phyloP scores from a whole-genome alignment of 352 stramenopile species.

The Phytophthora multivora region DNA sequence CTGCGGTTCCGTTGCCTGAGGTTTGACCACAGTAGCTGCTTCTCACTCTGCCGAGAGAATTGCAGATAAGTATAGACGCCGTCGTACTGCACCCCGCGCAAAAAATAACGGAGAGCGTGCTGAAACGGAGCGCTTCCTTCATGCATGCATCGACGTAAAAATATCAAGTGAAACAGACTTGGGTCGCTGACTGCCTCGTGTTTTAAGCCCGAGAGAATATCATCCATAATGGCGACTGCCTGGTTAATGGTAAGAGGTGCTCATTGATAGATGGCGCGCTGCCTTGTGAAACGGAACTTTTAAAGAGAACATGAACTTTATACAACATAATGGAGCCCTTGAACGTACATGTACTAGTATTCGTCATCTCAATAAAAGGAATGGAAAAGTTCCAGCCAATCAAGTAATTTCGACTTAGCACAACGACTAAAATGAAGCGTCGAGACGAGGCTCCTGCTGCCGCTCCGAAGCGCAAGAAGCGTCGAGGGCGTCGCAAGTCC shows the following conservation, averaged over 20 bases:
- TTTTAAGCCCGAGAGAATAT: background rate
- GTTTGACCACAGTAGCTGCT: constrained; percentile 11
- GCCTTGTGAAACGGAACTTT: too few species aligned
- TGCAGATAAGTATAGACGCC: constrained; percentile 32
- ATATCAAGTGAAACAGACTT: constrained; percentile 28
- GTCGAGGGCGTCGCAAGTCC: constrained; percentile 47
- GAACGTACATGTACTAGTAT: too few species aligned
- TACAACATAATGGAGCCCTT: too few species aligned
- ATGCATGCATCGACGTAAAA: constrained; percentile 14
- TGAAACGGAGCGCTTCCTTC: constrained; percentile 24
- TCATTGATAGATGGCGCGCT: background rate
- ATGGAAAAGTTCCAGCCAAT: constrained; percentile 19
- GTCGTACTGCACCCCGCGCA: background rate
- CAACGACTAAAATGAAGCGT: constrained; percentile 21
- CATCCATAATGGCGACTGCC: background rate
- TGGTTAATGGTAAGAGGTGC: background rate
- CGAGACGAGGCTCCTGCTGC: background rate
- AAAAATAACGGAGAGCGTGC: constrained; percentile 35
- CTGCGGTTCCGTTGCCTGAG: background rate
- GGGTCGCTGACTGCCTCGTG: background rate
- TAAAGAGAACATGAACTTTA: too few species aligned
- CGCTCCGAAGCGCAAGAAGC: constrained; percentile 31
- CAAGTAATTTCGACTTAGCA: constrained; percentile 2
- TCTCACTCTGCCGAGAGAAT: constrained; percentile 1
- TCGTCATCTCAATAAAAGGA: too few species aligned